Base-by-base conservation (phyloP, 75 land plant genomes). In the Cryptomeria japonica region DNA sequence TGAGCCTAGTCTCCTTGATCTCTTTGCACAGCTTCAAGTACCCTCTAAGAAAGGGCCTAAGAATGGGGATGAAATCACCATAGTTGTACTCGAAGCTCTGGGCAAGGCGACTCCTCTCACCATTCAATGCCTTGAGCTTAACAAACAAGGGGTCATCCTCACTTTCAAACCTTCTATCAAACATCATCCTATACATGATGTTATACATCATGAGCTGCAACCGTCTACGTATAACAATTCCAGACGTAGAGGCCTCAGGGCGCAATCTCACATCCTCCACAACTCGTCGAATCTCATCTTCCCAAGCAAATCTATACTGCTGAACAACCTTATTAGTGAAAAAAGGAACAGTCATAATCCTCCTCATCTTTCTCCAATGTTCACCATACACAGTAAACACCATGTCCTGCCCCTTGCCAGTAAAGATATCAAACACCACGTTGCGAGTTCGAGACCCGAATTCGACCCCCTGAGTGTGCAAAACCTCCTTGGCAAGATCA, bases 291-390 rank as follows among this genome's bases (percentile, higher is more conserved):
- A 89, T 88, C 84, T 97, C 99, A 1, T 93, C 91, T 80, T 97
- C 99, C 97, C 97, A 97, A 79, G 80, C 91, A 1, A 39, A 14
- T 38, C 99, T 88, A 42, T 94, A 88, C 68, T 92, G 89, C 87
- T 96, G 95, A 49, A 97, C 99, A 3, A 97, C 95, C 90, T 97
- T 97, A 90, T 96, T 97, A 84, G 99, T 97, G 93, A 96, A 96
- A 91, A 97, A 97, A 19, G 96, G 98, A 31, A 95, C 91, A 1
- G 99, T 97, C 96, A 94, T 94, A 83, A 96, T 95, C 34, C 98
- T 83, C 11, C 99, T 88, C 98, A 97, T 96, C 89, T 94, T 94
- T 22, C 99, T 88, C 99, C 98, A 97, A 85, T 97, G 99, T 3
- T 96, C 96, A 13, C 99, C 98, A 86, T 97, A 97, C 87, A 92